Conservation (phyloP, 2,329 filamentous ascomycete genomes). For the Alternaria angustiovoidea region DNA sequence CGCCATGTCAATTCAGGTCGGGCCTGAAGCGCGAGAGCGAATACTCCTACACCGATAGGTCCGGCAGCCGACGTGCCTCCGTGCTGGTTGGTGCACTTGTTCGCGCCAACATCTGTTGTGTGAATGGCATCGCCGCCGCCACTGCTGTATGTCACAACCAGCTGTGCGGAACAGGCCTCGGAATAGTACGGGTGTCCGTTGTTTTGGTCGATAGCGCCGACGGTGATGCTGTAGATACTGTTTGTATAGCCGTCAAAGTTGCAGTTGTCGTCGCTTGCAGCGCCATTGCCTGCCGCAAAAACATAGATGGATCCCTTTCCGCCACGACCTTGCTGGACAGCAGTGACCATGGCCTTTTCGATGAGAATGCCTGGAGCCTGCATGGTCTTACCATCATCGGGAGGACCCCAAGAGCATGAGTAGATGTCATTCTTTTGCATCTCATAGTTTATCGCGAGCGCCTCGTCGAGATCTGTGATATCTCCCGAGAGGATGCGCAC, state of each 20-base stretch:
- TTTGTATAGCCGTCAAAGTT: constrained; percentile 99
- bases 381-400: constrained; percentile 93
- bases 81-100: constrained; percentile 81
- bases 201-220: constrained; percentile 88
- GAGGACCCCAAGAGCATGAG: constrained; percentile 98
- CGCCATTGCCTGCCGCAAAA: constrained; percentile 96
- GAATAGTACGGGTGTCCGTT: constrained; percentile 95
- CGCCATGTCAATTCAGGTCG: constrained; percentile 91
- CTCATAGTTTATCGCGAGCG: constrained; percentile 89
- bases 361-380: constrained; percentile 91
- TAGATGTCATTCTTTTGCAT: constrained; percentile 95
- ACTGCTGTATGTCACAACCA: constrained; percentile 97
- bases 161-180: constrained; percentile 91
- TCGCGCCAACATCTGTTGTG: constrained; percentile 90
- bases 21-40: constrained; percentile 83
- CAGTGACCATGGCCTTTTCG: constrained; percentile 87
- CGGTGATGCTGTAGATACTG: constrained; percentile 98
- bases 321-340: constrained; percentile 83
- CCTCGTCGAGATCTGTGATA: constrained; percentile 92
- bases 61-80: constrained; percentile 96
- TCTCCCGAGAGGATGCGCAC: constrained; percentile 91
- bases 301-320: constrained; percentile 92
- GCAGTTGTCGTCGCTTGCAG: constrained; percentile 87
- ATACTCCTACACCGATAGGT: constrained; percentile 89
- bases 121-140: constrained; percentile 89